Base-by-base conservation (phyloP, 352 stramenopile genomes). In the Pythium chondricola region DNA sequence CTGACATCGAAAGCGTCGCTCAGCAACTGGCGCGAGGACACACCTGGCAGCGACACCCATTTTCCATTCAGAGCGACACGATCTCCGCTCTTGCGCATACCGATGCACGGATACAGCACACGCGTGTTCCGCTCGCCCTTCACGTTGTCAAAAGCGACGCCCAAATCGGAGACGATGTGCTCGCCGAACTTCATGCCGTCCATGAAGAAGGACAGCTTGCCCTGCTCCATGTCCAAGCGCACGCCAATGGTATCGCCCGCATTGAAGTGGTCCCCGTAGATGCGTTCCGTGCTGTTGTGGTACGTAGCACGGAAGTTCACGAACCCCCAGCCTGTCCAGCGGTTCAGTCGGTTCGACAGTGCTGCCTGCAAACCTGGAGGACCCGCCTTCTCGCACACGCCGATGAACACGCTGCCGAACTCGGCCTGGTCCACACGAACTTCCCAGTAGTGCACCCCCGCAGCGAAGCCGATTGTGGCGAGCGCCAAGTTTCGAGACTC, bases 101-200 rank as follows among this genome's bases (percentile, higher is more conserved):
- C 95, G 53, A 99, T 97, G 52, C 97, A 97, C 40, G 96, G 96
- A 63, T 94, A 99, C 32, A 99, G 67, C 18, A 94, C 96, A 26
- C 85, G 85, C 22, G 82, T 78, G 37, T 80, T 85, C 9, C 81
- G 71, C 46, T 89, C 85, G 21, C 65, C 69, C 65, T 95, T 94
- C 54, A 95, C 79, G 38, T 96, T 95, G 46, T 98, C 92, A 63
- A 98, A 98, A 3, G 96, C 96, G 56, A 96, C 95, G 14, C 96
- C 96, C 16, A 99, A 73, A 66, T 99, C 95, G 43, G 95, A 97
- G 26, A 99, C 76, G 47, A 98, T 98, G 57, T 99, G 96, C 64
- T 98, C 95, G n/a, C 96, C 96, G 75, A 98, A 99, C 66, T 98
- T 98, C 41, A 98, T 93, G 17, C 95, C 96, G 62, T 99, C 97